phyloP scores from a whole-genome alignment of 805 yeast species.

The Lipomyces sp. region DNA sequence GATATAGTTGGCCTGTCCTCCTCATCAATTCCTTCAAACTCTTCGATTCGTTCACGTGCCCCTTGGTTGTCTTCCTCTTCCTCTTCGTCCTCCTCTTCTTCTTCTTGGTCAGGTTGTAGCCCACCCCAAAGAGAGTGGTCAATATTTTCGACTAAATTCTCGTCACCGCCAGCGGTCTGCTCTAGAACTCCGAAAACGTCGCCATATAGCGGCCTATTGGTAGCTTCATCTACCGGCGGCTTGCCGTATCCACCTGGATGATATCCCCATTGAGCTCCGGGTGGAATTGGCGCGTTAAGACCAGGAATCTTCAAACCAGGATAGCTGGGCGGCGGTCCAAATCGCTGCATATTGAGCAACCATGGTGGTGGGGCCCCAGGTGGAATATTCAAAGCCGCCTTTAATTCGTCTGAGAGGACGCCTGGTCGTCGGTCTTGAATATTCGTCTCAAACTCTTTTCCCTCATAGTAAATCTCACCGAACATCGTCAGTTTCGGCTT shows the following conservation, averaged over 20 bases:
- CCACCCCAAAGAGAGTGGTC: slow-evolving; percentile 47
- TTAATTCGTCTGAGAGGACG: slow-evolving; percentile 60
- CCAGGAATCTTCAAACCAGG: slow-evolving; percentile 65
- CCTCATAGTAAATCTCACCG: slow-evolving; percentile 85
- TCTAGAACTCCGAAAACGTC: slow-evolving; percentile 43
- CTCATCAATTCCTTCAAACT: slow-evolving; percentile 26
- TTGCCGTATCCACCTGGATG: slow-evolving; percentile 50
- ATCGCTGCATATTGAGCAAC: slow-evolving; percentile 66
- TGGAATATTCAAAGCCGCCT: slow-evolving; percentile 70
- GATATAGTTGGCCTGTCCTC: slow-evolving; percentile 39
- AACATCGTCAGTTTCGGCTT: slow-evolving; percentile 70
- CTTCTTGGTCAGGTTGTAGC: slow-evolving; percentile 46
- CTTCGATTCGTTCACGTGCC: slow-evolving; percentile 44
- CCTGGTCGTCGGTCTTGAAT: slow-evolving; percentile 66
- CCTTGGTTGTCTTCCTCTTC: slow-evolving; percentile 46
- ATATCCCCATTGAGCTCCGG: slow-evolving; percentile 49
- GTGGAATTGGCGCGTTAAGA: slow-evolving; percentile 51
- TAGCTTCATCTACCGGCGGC: slow-evolving; percentile 46
- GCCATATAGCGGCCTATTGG: slow-evolving; percentile 46
- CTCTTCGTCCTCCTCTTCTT: slow-evolving; percentile 44
- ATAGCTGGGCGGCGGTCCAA: slow-evolving; percentile 87
- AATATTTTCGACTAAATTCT: slow-evolving; percentile 34
- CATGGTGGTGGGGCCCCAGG: slow-evolving; percentile 75
- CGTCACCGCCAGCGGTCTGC: slow-evolving; percentile 21
- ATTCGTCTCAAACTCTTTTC: slow-evolving; percentile 59